A percentile compares a stretch with the other conserved stretches of the same genome.
Evolutionary conservation across 2,329 filamentous ascomycete species (phyloP).

Genomic region (Paecilomyces variotii): DNA sequence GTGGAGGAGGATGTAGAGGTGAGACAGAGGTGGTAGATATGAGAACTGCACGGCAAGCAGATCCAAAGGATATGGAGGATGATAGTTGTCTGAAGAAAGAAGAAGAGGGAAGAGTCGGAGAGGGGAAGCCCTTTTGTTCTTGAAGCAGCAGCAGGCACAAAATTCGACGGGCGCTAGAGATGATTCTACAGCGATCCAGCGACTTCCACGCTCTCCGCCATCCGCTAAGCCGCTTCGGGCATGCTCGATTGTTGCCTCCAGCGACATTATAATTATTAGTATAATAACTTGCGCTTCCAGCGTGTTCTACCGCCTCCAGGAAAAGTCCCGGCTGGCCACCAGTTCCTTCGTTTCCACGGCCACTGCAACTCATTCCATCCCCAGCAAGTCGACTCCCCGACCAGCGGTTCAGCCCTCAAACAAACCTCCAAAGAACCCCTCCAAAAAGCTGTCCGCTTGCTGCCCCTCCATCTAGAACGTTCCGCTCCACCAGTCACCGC

Average conservation of each 20-base stretch:
- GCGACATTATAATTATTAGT: neutral
- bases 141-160: slow-evolving; percentile 10
- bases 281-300: neutral
- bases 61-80: slow-evolving; percentile 1
- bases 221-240: slow-evolving; percentile 1
- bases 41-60: slow-evolving; percentile 6
- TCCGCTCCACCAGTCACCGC: slow-evolving; percentile 16
- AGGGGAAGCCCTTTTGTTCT: neutral
- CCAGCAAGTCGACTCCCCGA: neutral
- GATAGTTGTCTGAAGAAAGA: slow-evolving; percentile 2
- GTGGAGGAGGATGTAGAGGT: slow-evolving; percentile 2
- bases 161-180: slow-evolving; percentile 5
- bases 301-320: neutral
- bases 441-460: neutral
- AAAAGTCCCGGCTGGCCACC: neutral
- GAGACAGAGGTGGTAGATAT: slow-evolving; percentile 8
- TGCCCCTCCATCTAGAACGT: slow-evolving; percentile 21
- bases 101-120: slow-evolving; percentile 4
- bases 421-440: neutral
- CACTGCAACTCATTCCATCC: neutral
- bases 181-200: slow-evolving; percentile 33
- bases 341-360: slow-evolving; percentile 6
- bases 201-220: slow-evolving; percentile 24
- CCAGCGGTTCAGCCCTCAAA: neutral
- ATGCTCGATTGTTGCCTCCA: neutral